Conservation (phyloP, 1,139 yeast genomes). For the Debaryomyces sp. region DNA sequence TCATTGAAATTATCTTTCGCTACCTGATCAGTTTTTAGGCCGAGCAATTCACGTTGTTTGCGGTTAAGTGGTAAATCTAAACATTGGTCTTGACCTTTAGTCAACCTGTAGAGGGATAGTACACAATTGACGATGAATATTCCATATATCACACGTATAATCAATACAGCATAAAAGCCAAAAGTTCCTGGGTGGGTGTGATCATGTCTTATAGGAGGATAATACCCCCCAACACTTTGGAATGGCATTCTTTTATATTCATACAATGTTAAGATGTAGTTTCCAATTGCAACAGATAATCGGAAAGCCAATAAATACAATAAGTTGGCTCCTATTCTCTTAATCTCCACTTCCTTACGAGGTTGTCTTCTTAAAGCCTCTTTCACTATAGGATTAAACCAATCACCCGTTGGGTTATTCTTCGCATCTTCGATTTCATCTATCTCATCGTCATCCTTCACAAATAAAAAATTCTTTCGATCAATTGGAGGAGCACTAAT, state of each 20-base stretch:
- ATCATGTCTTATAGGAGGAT: conserved; percentile 9
- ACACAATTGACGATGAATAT: conserved; percentile 19
- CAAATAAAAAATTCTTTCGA: neutral
- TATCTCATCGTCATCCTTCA: conserved; percentile 11
- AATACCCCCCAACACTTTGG: conserved; percentile 10
- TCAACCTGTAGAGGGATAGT: conserved; percentile 21
- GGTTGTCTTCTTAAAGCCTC: conserved; percentile 41
- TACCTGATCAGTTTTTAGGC: conserved; percentile 19
- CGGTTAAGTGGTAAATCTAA: conserved; percentile 43
- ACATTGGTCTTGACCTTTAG: conserved; percentile 43
- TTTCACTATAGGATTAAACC: conserved; percentile 43
- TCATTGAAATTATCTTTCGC: neutral
- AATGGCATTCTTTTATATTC: conserved; percentile 11
- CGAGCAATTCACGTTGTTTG: conserved; percentile 40
- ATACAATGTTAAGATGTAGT: conserved; percentile 9
- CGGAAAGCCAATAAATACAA: conserved; percentile 20
- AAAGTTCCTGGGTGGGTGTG: conserved; percentile 8
- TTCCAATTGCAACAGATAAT: conserved; percentile 19
- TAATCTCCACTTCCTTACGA: conserved; percentile 31
- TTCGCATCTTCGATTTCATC: conserved; percentile 15
- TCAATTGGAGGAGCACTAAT: neutral
- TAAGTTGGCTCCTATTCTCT: conserved; percentile 22
- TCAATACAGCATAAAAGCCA: conserved; percentile 1
- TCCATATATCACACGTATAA: conserved; percentile 12
- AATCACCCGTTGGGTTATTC: conserved; percentile 36